Base-by-base conservation (phyloP, 2,329 filamentous ascomycete genomes). In the Aspergillus sp. region DNA sequence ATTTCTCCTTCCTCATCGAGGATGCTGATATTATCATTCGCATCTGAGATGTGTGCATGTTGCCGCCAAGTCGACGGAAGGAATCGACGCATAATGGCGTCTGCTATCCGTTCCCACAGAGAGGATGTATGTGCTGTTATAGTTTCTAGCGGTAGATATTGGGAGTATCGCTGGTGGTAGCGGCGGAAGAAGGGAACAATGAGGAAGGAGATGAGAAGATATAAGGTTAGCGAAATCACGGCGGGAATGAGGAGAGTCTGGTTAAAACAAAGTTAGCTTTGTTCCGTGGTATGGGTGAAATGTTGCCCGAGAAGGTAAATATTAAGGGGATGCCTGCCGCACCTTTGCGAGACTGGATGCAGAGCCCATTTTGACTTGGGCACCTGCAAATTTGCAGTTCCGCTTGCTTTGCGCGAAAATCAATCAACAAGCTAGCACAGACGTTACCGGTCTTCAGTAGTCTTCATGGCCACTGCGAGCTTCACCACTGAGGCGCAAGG, bases 231-330 rank as follows among this genome's bases (percentile, higher is more conserved):
- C 45, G 89, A 89, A 68, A 91, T 86, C 68, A 87, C 67, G 53
- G 88, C 88, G 34, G 89, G 89, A 62, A 90, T 77, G 65, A 91
- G 72, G 61, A 92, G 76, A 5, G 87, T 89, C 89, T 92, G 50
- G 20, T 17, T 8, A 22, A 22, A 43, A n/a, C 30, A 18, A 18
- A 47, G 34, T 41, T 24, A 26, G 34, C 30, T 62, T 38, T 56
- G 39, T 59, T 49, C 5, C 22, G n/a, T 48, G 39, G 24, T 24
- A 36, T 13, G 34, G 44, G 9, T n/a, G 5, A 41, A 30, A 32
- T 22, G 34, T 53, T 30, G 43, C 9, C n/a, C 18, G 43, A 38
- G 18, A 43, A 48, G 26, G 26, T 32, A 32, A n/a, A 20, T 11
- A 30, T 32, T 17, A 26, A 17, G 15, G 32, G 18, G 34, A 6